A percentile compares a stretch with the other conserved stretches of the same genome.
phyloP scores from a whole-genome alignment of 1,284 basidiomycete species.

The Cryptococcus depauperatus region DNA sequence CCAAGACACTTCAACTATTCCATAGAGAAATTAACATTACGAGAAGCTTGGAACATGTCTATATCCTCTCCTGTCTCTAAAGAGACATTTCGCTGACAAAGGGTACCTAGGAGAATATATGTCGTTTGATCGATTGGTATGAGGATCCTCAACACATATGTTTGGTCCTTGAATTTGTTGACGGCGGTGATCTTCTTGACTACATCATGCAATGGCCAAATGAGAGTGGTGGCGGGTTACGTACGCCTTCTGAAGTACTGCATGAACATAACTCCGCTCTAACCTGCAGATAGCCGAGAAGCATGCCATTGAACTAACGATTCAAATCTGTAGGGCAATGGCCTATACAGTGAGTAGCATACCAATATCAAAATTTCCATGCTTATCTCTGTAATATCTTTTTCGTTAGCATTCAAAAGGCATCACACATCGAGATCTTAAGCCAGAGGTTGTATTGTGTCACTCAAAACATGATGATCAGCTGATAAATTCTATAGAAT shows the following conservation, averaged over 20 bases:
- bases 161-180: slow-evolving; percentile 52
- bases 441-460: slow-evolving; percentile 82
- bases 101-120: slow-evolving; percentile 59
- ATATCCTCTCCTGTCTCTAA: slow-evolving; percentile 11
- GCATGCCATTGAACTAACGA: slow-evolving; percentile 33
- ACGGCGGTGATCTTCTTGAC: slow-evolving; percentile 82
- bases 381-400: background rate
- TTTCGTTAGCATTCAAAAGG: slow-evolving; percentile 33
- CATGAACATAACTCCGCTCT: background rate
- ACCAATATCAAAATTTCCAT: background rate
- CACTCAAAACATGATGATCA: no score
- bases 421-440: slow-evolving; percentile 80
- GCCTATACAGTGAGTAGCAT: slow-evolving; percentile 37
- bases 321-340: slow-evolving; percentile 45
- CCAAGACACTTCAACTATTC: slow-evolving; percentile 50
- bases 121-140: slow-evolving; percentile 69
- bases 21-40: slow-evolving; percentile 73
- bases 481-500: slow-evolving; percentile 28
- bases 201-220: slow-evolving; percentile 53
- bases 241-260: slow-evolving; percentile 47
- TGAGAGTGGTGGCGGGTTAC: slow-evolving; percentile 48
- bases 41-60: slow-evolving; percentile 58
- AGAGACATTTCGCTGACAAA: background rate
- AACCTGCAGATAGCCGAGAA: slow-evolving; percentile 30
- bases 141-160: slow-evolving; percentile 60